Evolutionary conservation across 345 rosid species (phyloP).

Genomic region (Crucihimalaya himalaica): DNA sequence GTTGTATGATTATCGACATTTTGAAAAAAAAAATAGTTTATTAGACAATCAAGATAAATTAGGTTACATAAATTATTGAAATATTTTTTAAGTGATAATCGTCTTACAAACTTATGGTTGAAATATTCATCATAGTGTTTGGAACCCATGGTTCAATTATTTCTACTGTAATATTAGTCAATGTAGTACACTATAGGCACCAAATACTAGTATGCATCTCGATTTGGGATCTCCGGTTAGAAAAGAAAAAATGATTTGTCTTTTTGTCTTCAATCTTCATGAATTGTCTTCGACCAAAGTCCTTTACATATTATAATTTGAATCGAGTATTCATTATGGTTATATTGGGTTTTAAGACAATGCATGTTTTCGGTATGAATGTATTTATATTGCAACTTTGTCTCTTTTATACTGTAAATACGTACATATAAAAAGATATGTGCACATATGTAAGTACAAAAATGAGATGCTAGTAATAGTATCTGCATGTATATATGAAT

Average conservation of each 20-base stretch:
- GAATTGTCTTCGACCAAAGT: background rate
- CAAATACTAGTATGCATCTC: background rate
- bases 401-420: background rate
- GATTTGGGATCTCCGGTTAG: background rate
- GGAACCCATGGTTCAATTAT: too few relatives aligned
- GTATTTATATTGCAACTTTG: background rate
- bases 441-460: slow-evolving; percentile 9
- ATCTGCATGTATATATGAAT: slow-evolving; percentile 22
- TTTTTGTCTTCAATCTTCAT: background rate
- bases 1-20: too few relatives aligned
- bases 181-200: background rate
- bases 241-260: background rate
- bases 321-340: background rate
- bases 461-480: slow-evolving; percentile 34
- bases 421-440: background rate
- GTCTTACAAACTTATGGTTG: too few relatives aligned
- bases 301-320: background rate
- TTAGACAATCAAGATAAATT: too few relatives aligned
- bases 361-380: background rate
- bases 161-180: background rate
- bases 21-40: too few relatives aligned
- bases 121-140: too few relatives aligned
- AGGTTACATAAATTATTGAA: too few relatives aligned
- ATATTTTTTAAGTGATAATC: too few relatives aligned
- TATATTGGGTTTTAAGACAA: background rate